Base-by-base conservation (phyloP, 495 filamentous ascomycete genomes). In the Neurospora cerealis region DNA sequence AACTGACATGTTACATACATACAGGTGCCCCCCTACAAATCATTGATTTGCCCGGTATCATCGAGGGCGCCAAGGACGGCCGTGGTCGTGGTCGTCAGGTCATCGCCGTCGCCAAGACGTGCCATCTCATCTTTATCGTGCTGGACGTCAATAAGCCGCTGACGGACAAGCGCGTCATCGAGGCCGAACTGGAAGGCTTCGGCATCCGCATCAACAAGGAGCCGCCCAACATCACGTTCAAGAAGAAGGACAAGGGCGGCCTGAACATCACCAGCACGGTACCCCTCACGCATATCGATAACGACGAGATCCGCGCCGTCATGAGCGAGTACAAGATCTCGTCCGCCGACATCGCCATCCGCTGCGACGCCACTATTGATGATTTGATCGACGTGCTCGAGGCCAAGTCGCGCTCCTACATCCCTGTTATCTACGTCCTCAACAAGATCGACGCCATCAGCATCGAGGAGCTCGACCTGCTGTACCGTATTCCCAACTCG, bases 401-500 rank as follows among this genome's bases (percentile, higher is more conserved):
- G 79, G 95, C 96, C 60, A 98, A 96, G 88, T 93, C 90, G 80
- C 88, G 96, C 82, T 92, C 91, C 81, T 99, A 99, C 81, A 98
- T 99, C 78, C 96, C 96, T 28, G 96, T 98, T 74, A 92, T 99
- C 69, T 99, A 99, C 86, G 95, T 96, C 5, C 87, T 99, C 80
- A 99, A 99, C 88, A 99, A 99, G 86, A 99, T 99, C 76, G 96
- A 99, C 83, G 90, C 95, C 48, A 98, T 99, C 78, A 93, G 93
- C 54, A 98, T 99, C 78, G 95, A 99, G 82, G 96, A 99, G 81
- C 86, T 99, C 74, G 96, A 99, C 82, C 85, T 99, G 69, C 85
- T 99, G 37, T 99, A 99, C 82, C 90, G 96, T 69, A 99, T 99
- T 75, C 96, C 96, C 46, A 96, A 98, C 82, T 93, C 96, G 41